Evolutionary conservation across 2,329 filamentous ascomycete genomes (phyloP), one percentile per base, ranked within the genome.

Genomic region (Tolypocladium album): DNA sequence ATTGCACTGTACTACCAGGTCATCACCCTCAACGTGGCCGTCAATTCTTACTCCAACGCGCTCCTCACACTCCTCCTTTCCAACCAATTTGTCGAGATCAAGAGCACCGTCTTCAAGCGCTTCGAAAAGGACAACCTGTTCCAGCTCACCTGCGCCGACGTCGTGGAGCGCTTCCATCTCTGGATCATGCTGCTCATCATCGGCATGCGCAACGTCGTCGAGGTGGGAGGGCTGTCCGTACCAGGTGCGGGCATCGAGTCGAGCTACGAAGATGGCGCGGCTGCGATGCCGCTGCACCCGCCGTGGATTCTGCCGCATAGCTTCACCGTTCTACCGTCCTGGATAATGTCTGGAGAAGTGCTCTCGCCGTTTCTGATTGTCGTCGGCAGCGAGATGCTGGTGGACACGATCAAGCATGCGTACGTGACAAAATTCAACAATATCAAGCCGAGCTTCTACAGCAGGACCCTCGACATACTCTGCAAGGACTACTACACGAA

Each of bases 361-460:
- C 78, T 99, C 4, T 92, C 91, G 0, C 95, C 94, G 0, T 99
- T 99, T 66, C 76, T 99, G 15, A 86, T 99, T 9, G 95, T 99
- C 0, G 83, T 99, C 8, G 93, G 92, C 1, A 96, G 92, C 63
- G 94, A 99, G 75, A 97, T 97, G 87, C 77, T 96, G 11, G 94
- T 99, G 2, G 94, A 99, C 74, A 92, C 90, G 84, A 84, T 97
- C 72, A 99, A 99, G 73, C 95, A 99, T 70, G 91, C 91, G 27
- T 99, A 97, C 71, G 95, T 99, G 71, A 92, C 88, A 71, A 99
- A 99, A 71, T 99, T 99, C 78, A 99, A 99, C 79, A 96, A 96
- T 67, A 92, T 92, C 66, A 93, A 94, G 64, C 94, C 94, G 3
- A 85, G 83, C 8, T 89, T 99, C 60, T 99, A 99, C 72, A 84